Base-by-base conservation (phyloP, 1,139 yeast species). In the Sugiyamaella sp. region DNA sequence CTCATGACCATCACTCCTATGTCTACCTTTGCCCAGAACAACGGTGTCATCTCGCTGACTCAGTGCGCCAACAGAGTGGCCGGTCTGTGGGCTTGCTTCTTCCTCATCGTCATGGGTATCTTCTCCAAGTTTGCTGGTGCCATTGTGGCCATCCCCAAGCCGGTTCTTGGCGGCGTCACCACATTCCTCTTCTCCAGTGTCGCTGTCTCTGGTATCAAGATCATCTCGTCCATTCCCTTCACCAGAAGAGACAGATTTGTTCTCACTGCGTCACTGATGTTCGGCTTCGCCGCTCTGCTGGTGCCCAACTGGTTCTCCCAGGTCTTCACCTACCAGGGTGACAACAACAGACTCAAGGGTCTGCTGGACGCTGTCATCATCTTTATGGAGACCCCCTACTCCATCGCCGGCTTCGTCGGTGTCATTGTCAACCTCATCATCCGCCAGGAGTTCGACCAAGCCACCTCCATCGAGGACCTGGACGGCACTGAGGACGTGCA, bases 151-250 rank as follows among this genome's bases (percentile, higher is more conserved):
- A 90, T 90, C 65, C 97, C 97, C 44, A 80, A 78, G 57, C 79
- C 96, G 0, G 93, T 89, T 22, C 77, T 89, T 57, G 97, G 97
- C 53, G 97, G 97, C 59, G 88, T 89, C 96, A 89, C 96, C 27
- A 79, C 96, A 3, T 90, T 89, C 75, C 75, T 90, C 57, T 90
- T 89, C 78, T 81, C 91, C 33, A 82, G 95, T 10, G 97, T 90
- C 51, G 91, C 95, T 0, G 93, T 88, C 39, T 87, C 96, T 1
- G 97, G 97, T 66, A 73, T 90, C 58, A 83, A 85, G 65, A 87
- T 90, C 68, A 86, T 89, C 60, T 74, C 95, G 17, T 77, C 84
- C 53, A 64, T 67, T 43, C 85, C 85, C 52, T 88, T 89, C 74
- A 85, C 93, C 16, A 82, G 96, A 75, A 81, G 97, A 71, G 96